Percentiles rank a stretch among this genome's conserved stretches.
Conservation (phyloP, 768 basidiomycete species). For the Suillus decipiens region DNA sequence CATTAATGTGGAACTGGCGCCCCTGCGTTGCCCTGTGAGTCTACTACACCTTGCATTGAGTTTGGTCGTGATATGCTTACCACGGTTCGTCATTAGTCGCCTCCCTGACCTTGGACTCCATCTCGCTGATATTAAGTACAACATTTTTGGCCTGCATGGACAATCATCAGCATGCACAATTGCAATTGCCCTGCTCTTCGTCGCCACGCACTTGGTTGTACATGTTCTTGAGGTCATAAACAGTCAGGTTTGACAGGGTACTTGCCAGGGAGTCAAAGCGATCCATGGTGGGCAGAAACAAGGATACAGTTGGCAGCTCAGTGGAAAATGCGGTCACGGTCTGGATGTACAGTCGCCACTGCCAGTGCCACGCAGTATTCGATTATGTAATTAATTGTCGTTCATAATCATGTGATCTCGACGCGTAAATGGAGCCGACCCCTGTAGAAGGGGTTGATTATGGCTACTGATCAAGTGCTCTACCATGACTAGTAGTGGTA, state of each 20-base stretch:
- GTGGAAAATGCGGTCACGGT: neutral
- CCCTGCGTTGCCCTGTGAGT: conserved; percentile 55
- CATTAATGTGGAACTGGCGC: conserved; percentile 97
- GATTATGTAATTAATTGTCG: conserved; percentile 13
- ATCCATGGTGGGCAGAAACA: conserved; percentile 59
- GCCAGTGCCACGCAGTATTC: neutral
- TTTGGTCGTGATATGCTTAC: conserved; percentile 46
- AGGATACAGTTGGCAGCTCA: conserved; percentile 5
- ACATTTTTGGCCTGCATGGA: conserved; percentile 85
- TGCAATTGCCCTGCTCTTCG: conserved; percentile 8
- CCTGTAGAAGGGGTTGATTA: conserved; percentile 22
- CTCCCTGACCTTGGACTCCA: conserved; percentile 94
- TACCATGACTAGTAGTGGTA: too few species aligned
- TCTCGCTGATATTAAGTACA: conserved; percentile 94
- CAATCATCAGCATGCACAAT: conserved; percentile 11
- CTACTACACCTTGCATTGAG: neutral
- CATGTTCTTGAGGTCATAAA: conserved; percentile 94
- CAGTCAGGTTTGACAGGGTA: conserved; percentile 76
- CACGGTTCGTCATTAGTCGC: conserved; percentile 99
- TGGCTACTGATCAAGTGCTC: neutral
- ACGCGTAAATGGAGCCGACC: conserved; percentile 20
- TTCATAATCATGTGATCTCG: conserved; percentile 10
- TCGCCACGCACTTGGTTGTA: conserved; percentile 78
- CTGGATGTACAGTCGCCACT: neutral
- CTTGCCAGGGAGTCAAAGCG: conserved; percentile 73